phyloP scores from a whole-genome alignment of 768 basidiomycete species.

The Rhodotorula babjevae region DNA sequence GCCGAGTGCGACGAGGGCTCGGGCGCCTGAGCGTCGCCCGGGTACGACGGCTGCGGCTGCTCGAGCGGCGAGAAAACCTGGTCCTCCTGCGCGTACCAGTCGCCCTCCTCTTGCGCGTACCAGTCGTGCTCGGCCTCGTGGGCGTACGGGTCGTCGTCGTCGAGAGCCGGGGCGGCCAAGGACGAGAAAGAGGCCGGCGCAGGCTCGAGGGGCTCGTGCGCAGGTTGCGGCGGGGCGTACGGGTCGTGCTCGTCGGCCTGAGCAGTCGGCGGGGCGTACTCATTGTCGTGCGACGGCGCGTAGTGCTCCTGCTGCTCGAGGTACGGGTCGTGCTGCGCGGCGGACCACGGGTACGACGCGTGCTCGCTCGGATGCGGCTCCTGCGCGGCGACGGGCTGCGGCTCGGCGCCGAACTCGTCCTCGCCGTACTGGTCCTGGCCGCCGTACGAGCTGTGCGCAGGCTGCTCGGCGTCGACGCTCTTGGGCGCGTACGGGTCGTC shows the following conservation, averaged over 20 bases:
- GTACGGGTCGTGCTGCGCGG: background rate
- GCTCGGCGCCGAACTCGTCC: background rate
- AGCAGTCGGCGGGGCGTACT: no score
- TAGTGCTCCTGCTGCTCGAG: no score
- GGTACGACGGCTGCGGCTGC: background rate
- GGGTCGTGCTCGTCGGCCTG: background rate
- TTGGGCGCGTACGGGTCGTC: background rate
- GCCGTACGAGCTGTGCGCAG: no score
- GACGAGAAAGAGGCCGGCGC: no score
- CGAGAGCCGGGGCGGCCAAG: no score
- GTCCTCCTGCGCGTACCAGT: background rate
- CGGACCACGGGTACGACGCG: background rate
- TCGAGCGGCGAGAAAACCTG: background rate
- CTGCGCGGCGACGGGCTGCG: background rate
- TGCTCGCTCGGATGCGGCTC: no score
- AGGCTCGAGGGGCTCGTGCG: background rate
- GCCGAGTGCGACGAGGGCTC: no score
- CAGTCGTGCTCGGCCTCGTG: background rate
- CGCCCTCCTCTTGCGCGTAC: no score
- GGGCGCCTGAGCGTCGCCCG: background rate
- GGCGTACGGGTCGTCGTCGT: background rate
- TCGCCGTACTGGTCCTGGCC: background rate
- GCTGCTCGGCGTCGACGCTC: background rate
- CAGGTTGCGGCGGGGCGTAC: background rate
- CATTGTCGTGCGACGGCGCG: no score